These are phyloP conservation scores for Haplosporangium gracile DNA, from an alignment of 192 early-diverging fungal species.

Conservation along the genomic window DNA sequence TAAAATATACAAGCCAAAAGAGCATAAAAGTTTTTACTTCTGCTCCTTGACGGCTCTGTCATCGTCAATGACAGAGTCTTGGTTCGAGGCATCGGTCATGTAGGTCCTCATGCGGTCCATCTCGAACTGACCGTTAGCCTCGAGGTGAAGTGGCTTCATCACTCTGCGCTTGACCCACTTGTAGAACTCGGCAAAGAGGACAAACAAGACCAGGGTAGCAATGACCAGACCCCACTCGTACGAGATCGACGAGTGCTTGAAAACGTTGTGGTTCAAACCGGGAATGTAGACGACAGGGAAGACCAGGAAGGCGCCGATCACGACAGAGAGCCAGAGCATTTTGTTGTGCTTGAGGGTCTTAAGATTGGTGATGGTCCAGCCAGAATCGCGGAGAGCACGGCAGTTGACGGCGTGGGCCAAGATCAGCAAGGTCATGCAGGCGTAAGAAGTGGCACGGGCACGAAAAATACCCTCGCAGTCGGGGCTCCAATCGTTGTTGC, in stretches of 20 bases:
- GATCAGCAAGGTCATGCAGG: constrained; percentile 77
- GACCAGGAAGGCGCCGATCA: constrained; percentile 62
- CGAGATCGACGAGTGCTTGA: constrained; percentile 18
- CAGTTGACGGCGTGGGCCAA: constrained; percentile 83
- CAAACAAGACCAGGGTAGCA: constrained; percentile 26
- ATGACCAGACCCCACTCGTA: constrained; percentile 42
- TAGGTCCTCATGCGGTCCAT: constrained; percentile 41
- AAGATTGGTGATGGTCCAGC: constrained; percentile 59
- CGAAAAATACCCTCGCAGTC: constrained; percentile 72
- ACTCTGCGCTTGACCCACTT: constrained; percentile 22
- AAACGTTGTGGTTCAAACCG: constrained; percentile 45
- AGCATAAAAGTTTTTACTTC: background rate
- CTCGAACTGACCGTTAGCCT: constrained; percentile 16
- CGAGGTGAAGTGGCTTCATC: constrained; percentile 31
- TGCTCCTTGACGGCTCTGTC: background rate
- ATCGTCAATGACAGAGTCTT: constrained; percentile 29
- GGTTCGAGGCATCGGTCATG: constrained; percentile 7
- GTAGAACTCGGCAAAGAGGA: constrained; percentile 28
- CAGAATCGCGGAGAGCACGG: constrained; percentile 72
- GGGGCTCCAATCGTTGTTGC: constrained; percentile 59
- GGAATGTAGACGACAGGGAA: constrained; percentile 34
- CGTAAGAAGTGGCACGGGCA: constrained; percentile 78
- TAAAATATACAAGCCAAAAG: background rate
- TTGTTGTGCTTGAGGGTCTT: constrained; percentile 34
- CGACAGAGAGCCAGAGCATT: constrained; percentile 60